phyloP scores from a whole-genome alignment of 1,139 yeast species.

The Magnusiomyces suaveolens region DNA sequence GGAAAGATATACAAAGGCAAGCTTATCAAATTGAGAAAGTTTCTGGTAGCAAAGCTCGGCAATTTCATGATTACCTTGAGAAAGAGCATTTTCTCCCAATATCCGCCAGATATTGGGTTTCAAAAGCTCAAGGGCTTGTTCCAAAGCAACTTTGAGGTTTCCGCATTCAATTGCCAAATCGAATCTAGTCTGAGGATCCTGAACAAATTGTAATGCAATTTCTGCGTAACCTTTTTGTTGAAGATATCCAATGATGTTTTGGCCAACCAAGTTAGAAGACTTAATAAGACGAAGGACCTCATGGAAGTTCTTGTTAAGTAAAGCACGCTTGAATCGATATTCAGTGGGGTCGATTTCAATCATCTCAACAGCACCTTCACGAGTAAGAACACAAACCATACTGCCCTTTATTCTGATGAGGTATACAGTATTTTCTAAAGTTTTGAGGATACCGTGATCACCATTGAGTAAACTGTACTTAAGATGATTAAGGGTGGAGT shows the following conservation, averaged over 20 bases:
- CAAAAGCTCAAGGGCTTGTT: conserved; percentile 74
- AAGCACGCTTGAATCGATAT: conserved; percentile 88
- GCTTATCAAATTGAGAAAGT: conserved; percentile 74
- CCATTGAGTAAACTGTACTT: conserved; percentile 90
- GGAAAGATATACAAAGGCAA: conserved; percentile 75
- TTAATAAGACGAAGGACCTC: conserved; percentile 88
- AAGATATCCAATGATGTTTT: conserved; percentile 87
- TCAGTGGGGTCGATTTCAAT: conserved; percentile 89
- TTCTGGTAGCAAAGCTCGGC: conserved; percentile 88
- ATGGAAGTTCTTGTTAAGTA: conserved; percentile 78
- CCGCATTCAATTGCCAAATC: conserved; percentile 94
- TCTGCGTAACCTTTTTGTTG: conserved; percentile 90
- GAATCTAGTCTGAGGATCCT: conserved; percentile 92
- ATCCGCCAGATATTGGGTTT: conserved; percentile 66
- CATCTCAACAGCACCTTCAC: conserved; percentile 76
- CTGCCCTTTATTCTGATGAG: conserved; percentile 63
- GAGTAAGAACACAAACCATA: conserved; percentile 68
- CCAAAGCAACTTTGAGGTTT: conserved; percentile 75
- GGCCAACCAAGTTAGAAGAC: conserved; percentile 89
- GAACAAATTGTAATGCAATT: conserved; percentile 87
- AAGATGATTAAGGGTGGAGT: conserved; percentile 91
- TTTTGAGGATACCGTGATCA: conserved; percentile 87
- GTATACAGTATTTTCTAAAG: conserved; percentile 85
- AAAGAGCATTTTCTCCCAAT: conserved; percentile 75
- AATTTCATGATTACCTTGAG: conserved; percentile 78